Percentiles rank a stretch among this genome's conserved stretches.
These are phyloP conservation scores for Talaromyces nanjingensis DNA, from an alignment of 495 filamentous ascomycete species.

Conservation along the genomic window DNA sequence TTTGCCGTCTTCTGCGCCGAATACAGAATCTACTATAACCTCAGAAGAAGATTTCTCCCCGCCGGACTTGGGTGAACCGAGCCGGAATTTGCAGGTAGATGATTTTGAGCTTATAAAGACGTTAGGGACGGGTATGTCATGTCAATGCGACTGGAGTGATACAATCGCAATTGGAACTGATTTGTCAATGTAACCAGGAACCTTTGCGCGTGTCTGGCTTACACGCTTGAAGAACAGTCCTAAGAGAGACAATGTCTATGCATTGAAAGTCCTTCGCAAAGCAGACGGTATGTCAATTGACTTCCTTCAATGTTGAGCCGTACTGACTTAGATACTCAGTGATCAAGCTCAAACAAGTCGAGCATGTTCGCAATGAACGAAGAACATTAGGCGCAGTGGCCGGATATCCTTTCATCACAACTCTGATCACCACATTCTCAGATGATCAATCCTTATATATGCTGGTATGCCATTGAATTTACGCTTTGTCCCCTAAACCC, in stretches of 20 bases:
- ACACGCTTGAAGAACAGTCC: conserved; percentile 57
- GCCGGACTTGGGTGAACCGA: conserved; percentile 26
- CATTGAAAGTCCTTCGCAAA: conserved; percentile 90
- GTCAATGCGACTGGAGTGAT: conserved; percentile 6
- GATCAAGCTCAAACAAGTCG: conserved; percentile 93
- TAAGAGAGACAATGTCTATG: conserved; percentile 68
- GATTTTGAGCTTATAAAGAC: conserved; percentile 88
- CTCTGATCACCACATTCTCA: conserved; percentile 82
- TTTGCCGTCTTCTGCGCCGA: neutral
- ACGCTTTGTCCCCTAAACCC: neutral
- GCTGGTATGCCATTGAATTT: conserved; percentile 50
- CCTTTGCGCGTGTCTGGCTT: conserved; percentile 93
- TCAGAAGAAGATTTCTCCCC: neutral
- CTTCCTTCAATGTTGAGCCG: neutral
- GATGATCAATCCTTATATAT: conserved; percentile 87
- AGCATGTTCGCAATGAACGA: conserved; percentile 93
- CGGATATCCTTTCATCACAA: conserved; percentile 93
- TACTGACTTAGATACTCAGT: conserved; percentile 41
- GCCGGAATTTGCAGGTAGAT: conserved; percentile 45
- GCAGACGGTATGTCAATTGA: conserved; percentile 51
- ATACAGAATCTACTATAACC: neutral
- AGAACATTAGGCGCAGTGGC: conserved; percentile 78
- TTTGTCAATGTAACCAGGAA: conserved; percentile 48
- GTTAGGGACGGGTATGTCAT: conserved; percentile 68
- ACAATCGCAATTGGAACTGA: conserved; percentile 8